phyloP scores from a whole-genome alignment of 2,329 filamentous ascomycete genomes.

The Colletotrichum lindemuthianum region DNA sequence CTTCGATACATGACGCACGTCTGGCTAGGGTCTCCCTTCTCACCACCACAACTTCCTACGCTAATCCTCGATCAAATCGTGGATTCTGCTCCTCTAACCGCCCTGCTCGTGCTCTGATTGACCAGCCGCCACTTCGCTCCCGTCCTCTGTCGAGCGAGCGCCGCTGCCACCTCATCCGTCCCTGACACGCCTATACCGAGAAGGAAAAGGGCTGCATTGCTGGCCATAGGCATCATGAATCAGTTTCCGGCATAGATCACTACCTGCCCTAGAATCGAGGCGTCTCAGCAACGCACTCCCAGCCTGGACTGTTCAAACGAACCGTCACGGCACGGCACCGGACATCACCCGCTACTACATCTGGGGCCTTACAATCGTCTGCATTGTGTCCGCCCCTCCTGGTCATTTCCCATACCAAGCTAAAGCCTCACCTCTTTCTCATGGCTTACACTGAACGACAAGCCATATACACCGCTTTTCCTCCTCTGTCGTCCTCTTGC shows the following conservation, averaged over 20 bases:
- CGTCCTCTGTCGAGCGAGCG: slow-evolving; percentile 12
- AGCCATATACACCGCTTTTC: slow-evolving; percentile 32
- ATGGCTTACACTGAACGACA: slow-evolving; percentile 32
- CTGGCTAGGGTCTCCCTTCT: slow-evolving; percentile 36
- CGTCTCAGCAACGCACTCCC: slow-evolving; percentile 27
- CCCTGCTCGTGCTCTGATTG: slow-evolving; percentile 22
- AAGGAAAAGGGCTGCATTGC: slow-evolving; percentile 43
- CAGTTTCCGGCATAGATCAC: slow-evolving; percentile 39
- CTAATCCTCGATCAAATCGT: slow-evolving; percentile 30
- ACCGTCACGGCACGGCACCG: slow-evolving; percentile 26
- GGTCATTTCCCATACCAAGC: slow-evolving; percentile 8
- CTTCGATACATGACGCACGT: slow-evolving; percentile 38
- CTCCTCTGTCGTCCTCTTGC: slow-evolving; percentile 10
- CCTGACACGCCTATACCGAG: slow-evolving; percentile 20
- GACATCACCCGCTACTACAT: slow-evolving; percentile 18
- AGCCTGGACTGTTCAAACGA: slow-evolving; percentile 18
- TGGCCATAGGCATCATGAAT: slow-evolving; percentile 45
- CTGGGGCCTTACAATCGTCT: slow-evolving; percentile 14
- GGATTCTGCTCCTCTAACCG: slow-evolving; percentile 23
- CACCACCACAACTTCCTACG: slow-evolving; percentile 29
- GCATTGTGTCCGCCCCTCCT: slow-evolving; percentile 25
- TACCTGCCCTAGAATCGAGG: slow-evolving; percentile 31
- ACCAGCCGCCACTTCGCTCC: slow-evolving; percentile 12
- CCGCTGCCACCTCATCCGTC: slow-evolving; percentile 21
- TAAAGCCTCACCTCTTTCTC: slow-evolving; percentile 9